Conservation (phyloP, 345 rosid genomes). For the Corymbia maculata region DNA sequence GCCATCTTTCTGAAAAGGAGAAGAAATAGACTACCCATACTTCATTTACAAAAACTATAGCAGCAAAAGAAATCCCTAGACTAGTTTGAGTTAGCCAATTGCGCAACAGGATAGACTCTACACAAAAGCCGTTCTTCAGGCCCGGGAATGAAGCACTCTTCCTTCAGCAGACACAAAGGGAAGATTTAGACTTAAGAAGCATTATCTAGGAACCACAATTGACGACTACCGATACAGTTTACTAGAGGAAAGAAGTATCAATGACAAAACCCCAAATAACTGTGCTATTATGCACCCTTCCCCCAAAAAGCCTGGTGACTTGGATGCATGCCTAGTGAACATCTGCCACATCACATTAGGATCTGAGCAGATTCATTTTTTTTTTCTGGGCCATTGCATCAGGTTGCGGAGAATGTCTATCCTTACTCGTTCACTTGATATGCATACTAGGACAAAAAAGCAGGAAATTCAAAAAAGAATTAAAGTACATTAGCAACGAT, state of each 20-base stretch:
- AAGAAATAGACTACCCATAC: neutral
- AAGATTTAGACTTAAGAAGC: neutral
- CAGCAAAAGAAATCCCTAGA: neutral
- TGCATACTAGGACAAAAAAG: neutral
- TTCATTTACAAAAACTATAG: neutral
- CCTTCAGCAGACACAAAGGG: neutral
- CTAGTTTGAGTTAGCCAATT: neutral
- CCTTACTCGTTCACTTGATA: neutral
- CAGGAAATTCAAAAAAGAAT: neutral
- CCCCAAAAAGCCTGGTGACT: slow-evolving; percentile 87
- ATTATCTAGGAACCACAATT: neutral
- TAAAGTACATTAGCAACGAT: slow-evolving; percentile 60
- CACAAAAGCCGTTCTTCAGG: neutral
- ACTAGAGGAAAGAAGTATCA: slow-evolving; percentile 23
- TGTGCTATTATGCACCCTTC: slow-evolving; percentile 68
- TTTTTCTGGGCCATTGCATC: neutral
- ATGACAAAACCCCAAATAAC: slow-evolving; percentile 70
- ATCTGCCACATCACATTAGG: neutral
- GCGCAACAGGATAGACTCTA: neutral
- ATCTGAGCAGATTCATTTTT: neutral
- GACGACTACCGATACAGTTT: neutral
- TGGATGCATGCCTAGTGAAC: slow-evolving; percentile 75
- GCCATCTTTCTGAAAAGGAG: neutral
- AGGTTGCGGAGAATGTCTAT: neutral
- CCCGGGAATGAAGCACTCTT: neutral